These are phyloP conservation scores for Nakazawaea holstii DNA, from an alignment of 805 yeast genomes.

Conservation along the genomic window DNA sequence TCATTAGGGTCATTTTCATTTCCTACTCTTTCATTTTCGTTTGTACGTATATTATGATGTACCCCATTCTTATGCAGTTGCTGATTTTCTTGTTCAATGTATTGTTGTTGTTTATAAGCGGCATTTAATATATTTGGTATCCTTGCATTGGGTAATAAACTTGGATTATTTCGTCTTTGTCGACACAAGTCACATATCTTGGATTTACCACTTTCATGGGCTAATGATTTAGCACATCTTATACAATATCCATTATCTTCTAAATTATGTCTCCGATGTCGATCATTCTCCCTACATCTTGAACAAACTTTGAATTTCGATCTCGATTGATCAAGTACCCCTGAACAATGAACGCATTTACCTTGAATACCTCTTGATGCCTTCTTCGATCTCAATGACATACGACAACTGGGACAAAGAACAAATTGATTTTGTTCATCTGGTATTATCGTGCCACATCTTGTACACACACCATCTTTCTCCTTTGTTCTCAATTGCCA, in stretches of 20 bases:
- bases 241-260: conserved; percentile 58
- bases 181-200: conserved; percentile 56
- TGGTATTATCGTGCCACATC: conserved; percentile 57
- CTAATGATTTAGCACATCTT: conserved; percentile 50
- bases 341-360: conserved; percentile 64
- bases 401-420: conserved; percentile 56
- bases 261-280: conserved; percentile 46
- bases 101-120: neutral
- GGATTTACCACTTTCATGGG: conserved; percentile 42
- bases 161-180: conserved; percentile 39
- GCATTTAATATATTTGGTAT: conserved; percentile 6
- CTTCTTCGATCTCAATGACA: conserved; percentile 47
- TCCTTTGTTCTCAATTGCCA: conserved; percentile 61
- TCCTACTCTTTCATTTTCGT: neutral
- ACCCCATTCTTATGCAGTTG: too few species aligned
- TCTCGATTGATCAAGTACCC: conserved; percentile 42
- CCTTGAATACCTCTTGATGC: conserved; percentile 58
- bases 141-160: conserved; percentile 7
- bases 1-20: neutral
- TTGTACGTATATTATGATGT: too few species aligned
- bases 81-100: neutral
- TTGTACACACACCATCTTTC: conserved; percentile 56
- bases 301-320: conserved; percentile 57
- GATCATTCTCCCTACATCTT: conserved; percentile 59
- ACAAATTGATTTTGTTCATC: conserved; percentile 46